Base-by-base conservation (phyloP, 2,329 filamentous ascomycete species). In the Ploettnerulaceae sp. region DNA sequence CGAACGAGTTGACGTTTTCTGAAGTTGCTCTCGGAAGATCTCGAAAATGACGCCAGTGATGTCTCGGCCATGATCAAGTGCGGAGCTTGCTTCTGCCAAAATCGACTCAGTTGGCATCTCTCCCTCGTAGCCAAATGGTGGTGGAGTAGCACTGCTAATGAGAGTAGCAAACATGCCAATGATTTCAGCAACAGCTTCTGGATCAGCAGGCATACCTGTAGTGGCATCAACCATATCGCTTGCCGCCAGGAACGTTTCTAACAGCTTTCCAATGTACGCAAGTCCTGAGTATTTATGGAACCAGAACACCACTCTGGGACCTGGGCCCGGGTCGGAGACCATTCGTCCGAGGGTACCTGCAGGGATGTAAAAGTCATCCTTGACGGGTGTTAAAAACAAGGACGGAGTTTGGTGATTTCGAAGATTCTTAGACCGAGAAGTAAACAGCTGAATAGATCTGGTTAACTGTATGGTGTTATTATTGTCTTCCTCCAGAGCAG, bases 401-500 rank as follows among this genome's bases (percentile, higher is more conserved):
- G 26, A 44, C 37, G 49, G 41, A 8, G 32, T 39, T 7, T 28
- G 25, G 15, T 47, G 37, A 12, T 25, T 26, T 22, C 42, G 34
- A 20, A 52, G 20, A 22, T 42, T 37, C 26, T 53, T 57, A 18
- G 48, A 51, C 38, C 48, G 73, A 62, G 41, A 69, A 62, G 52
- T 72, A 62, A 91, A 84, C 2, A 90, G 72, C 1, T 80, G 72
- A 6, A 90, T 68, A 41, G 82, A 74, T 34, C 75, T 71, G 1
- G 74, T 70, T 3, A 96, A 75, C 50, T 78, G 74, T 50, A 96
- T 86, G 14, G 79, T 80, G 57, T 94, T 93, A 20, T 79, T 81
- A 55, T 93, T 90, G 49, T 93, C 86, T 54, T 95, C 88, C 66
- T 96, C 90, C 43, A 86, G 81, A 29, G 85, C 81, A 9, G 90